A percentile compares a stretch with the other conserved stretches of the same genome.
Conservation (phyloP, 2,329 filamentous ascomycete species). For the Zasmidium cellare region DNA sequence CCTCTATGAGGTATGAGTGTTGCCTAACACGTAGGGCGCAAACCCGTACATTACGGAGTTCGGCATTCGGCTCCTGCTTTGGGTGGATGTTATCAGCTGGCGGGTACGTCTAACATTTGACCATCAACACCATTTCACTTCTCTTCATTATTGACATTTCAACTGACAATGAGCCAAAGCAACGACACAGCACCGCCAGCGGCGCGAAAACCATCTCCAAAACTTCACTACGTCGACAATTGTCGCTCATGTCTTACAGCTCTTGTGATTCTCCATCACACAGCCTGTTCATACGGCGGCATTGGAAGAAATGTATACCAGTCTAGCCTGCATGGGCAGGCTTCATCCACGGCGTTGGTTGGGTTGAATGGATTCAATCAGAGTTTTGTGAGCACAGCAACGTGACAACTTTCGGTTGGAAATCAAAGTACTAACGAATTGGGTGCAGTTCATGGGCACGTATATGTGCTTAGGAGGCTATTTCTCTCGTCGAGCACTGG, state of each 20-base stretch:
- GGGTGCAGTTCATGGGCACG: slow-evolving; percentile 2
- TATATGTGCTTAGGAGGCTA: slow-evolving; percentile 7
- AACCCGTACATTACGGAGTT: too few relatives aligned
- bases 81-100: too few relatives aligned
- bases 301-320: slow-evolving; percentile 3
- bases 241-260: slow-evolving; percentile 4
- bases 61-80: not conserved
- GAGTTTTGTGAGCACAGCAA: not conserved
- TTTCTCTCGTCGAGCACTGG: slow-evolving; percentile 3
- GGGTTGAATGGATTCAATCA: slow-evolving; percentile 9
- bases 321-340: slow-evolving; percentile 1
- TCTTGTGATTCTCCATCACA: slow-evolving; percentile 8
- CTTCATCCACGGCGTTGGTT: slow-evolving; percentile 1
- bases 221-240: slow-evolving; percentile 2
- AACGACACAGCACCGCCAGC: not conserved
- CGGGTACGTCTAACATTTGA: too few relatives aligned
- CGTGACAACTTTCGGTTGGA: too few relatives aligned
- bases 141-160: too few relatives aligned
- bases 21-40: too few relatives aligned
- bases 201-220: not conserved
- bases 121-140: too few relatives aligned
- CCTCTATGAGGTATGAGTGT: too few relatives aligned
- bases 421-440: not conserved
- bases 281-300: slow-evolving; percentile 6
- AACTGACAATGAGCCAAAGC: too few relatives aligned